Base-by-base conservation (phyloP, 177 flowering plant genomes). In the Tripterygium wilfordii region DNA sequence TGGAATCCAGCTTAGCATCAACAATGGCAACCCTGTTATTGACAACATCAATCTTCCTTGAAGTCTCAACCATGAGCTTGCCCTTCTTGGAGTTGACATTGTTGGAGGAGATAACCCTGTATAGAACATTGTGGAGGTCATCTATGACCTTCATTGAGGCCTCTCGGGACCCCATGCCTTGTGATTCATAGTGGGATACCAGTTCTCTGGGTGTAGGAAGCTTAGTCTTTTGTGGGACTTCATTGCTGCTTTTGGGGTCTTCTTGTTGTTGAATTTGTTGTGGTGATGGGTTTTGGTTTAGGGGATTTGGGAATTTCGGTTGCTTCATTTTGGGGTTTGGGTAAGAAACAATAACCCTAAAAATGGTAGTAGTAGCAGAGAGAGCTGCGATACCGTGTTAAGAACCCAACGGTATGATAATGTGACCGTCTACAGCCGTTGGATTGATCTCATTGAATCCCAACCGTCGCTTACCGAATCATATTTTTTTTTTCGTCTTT, bases 141-240 rank as follows among this genome's bases (percentile, higher is more conserved):
- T 77, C 82, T 10, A 88, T 84, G 5, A 74, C 96, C 69, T 77
- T 82, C 26, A 82, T 8, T 10, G 96, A 65, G 10, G 96, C 92
- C 47, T 80, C 74, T 5, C 67, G 68, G 18, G 70, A 49, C 13
- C 65, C 69, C 13, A 84, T 35, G 4, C 95, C 95, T 60, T 79
- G 68, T 1, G 81, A 57, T 48, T 83, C 80, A 54, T 83, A 83
- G 62, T 81, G 82, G 39, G 88, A 48, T 14, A 83, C 50, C 16
- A 86, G 70, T 10, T 86, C 88, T 37, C 61, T 51, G n/a, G 95
- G 74, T 8, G 67, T 69, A 24, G 85, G 79, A 10, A 68, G 38
- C 46, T 75, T 76, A 9, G 17, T 58, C 55, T n/a, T 43, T 68
- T 42, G 20, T 15, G 19, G 10, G 22, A n/a, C n/a, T 22, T 19